Evolutionary conservation across 2,329 filamentous ascomycete species (phyloP), one percentile per base, ranked within the genome.

Genomic region (Fusarium staphyleae): DNA sequence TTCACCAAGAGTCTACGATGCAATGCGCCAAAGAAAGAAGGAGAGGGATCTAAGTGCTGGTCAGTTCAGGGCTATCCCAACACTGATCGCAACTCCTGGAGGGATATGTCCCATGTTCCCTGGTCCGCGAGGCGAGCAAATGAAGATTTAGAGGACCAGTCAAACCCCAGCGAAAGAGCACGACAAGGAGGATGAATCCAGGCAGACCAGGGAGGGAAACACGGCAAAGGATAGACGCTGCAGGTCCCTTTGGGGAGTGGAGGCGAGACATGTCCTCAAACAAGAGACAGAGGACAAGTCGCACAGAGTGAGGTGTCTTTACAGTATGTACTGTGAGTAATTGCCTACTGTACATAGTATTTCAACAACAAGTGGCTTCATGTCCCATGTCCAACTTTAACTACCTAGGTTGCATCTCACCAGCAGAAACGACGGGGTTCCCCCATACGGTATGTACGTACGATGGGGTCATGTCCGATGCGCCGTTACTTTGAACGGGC

Each of bases 121-220:
- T 62, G 58, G 58, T 56, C 58, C 55, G 55, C 60, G 58, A 62
- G 58, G 58, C 54, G 55, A 60, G n/a, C 55, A 60, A 34, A 54
- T 24, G 36, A 42, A 37, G 6, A 52, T 52, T 52, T 39, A 52
- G 37, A 55, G 58, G 58, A 62, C 58, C 58, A 60, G 46, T 62
- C 37, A 62, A 30, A 47, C 54, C 42, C 58, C 54, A 36, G 58
- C 42, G 40, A 34, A 52, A 47, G 52, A 54, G 53, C 57, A 62
- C 37, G 58, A 37, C 58, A 51, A 39, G 55, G 52, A 42, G 42
- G 36, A 29, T 56, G 44, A 55, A 51, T 62, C 44, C 47, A 46
- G 58, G 34, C 50, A 24, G 46, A 32, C 58, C 61, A 55, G 40
- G 46, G 46, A 52, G 15, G 32, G 16, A 41, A 28, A 56, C 28